Evolutionary conservation across 2,329 filamentous ascomycete genomes (phyloP).

Genomic region (Scorias spongiosa): DNA sequence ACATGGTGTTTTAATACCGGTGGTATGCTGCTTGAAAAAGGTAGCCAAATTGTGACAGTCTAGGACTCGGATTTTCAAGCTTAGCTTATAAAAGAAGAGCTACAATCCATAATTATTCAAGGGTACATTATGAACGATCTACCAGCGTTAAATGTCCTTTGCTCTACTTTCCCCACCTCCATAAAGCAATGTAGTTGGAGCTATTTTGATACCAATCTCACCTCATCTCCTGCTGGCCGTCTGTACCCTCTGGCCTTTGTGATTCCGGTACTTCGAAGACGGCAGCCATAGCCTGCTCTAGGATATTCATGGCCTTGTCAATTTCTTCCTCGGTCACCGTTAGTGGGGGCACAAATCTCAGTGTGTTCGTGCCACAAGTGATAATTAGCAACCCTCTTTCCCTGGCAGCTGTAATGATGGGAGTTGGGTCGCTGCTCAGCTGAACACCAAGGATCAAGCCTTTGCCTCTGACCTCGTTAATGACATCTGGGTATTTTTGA

Average conservation of each 20-base stretch:
- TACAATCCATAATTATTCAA: too few relatives aligned
- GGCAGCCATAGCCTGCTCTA: slow-evolving; percentile 51
- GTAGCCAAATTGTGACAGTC: too few relatives aligned
- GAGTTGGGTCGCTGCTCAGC: slow-evolving; percentile 54
- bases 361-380: slow-evolving; percentile 79
- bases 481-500: slow-evolving; percentile 50
- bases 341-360: slow-evolving; percentile 81
- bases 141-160: too few relatives aligned
- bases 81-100: too few relatives aligned
- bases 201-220: background rate
- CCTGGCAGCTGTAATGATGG: slow-evolving; percentile 68
- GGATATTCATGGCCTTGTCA: slow-evolving; percentile 55
- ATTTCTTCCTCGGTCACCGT: slow-evolving; percentile 72
- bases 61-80: too few relatives aligned
- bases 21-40: too few relatives aligned
- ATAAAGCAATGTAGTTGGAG: too few relatives aligned
- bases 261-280: slow-evolving; percentile 29
- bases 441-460: slow-evolving; percentile 82
- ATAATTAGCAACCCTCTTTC: slow-evolving; percentile 82
- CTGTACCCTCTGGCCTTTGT: slow-evolving; percentile 23
- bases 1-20: too few relatives aligned
- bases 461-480: slow-evolving; percentile 65
- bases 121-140: too few relatives aligned
- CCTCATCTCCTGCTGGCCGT: slow-evolving; percentile 31
- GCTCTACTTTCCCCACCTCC: too few relatives aligned